A percentile compares a stretch with the other conserved stretches of the same genome.
Evolutionary conservation across 2,329 filamentous ascomycete genomes (phyloP).

Genomic region (Botrytis sinoallii): DNA sequence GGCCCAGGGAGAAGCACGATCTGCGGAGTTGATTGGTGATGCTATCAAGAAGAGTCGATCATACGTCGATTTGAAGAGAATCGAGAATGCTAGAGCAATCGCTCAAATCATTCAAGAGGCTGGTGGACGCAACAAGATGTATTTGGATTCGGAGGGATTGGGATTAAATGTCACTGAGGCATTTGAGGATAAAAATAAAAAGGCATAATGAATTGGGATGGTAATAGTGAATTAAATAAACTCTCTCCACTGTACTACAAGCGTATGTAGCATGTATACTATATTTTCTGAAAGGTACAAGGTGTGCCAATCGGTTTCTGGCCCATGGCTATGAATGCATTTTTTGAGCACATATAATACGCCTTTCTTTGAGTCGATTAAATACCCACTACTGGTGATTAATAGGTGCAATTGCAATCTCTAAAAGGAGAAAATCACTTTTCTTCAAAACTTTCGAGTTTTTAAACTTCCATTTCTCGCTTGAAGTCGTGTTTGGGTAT

Average conservation of each 20-base stretch:
- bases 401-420: neutral
- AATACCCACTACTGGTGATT: neutral
- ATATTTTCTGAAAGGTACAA: conserved; percentile 23
- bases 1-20: conserved; percentile 97
- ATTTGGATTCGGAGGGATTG: conserved; percentile 86
- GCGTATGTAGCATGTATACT: conserved; percentile 35
- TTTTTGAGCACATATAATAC: neutral
- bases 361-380: neutral
- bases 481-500: neutral
- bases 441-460: no score
- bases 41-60: conserved; percentile 99
- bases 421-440: neutral
- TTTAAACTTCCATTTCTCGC: neutral
- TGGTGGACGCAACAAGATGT: conserved; percentile 86
- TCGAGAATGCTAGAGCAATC: conserved; percentile 91
- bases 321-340: neutral
- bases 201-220: conserved; percentile 38
- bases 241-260: conserved; percentile 50
- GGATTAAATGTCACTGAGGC: conserved; percentile 79
- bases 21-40: conserved; percentile 95
- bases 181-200: conserved; percentile 45
- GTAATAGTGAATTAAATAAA: conserved; percentile 33
- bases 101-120: conserved; percentile 83
- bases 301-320: neutral
- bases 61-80: conserved; percentile 95